These are phyloP conservation scores for Plicaturopsis crispa DNA, from an alignment of 768 basidiomycete species.

Conservation along the genomic window DNA sequence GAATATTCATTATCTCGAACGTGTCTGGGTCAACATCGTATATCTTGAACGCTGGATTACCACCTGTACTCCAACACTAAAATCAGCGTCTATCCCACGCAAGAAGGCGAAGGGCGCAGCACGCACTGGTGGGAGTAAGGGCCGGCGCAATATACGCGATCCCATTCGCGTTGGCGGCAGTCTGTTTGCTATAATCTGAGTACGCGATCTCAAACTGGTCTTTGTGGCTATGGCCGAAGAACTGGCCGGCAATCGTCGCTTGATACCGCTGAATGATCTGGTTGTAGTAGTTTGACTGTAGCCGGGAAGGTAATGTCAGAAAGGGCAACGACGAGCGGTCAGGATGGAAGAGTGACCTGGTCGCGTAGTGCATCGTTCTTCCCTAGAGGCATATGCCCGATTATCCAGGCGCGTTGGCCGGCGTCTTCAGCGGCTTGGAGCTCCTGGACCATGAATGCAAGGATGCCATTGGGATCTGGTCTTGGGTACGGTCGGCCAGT, in stretches of 20 bases:
- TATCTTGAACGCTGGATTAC: constrained; percentile 48
- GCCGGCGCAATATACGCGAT: constrained; percentile 47
- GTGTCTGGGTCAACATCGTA: constrained; percentile 64
- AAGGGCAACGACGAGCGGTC: no score
- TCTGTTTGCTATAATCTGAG: constrained; percentile 40
- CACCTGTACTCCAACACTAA: constrained; percentile 23
- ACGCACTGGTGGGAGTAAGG: constrained; percentile 47
- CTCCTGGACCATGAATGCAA: constrained; percentile 44
- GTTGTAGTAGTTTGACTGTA: constrained; percentile 58
- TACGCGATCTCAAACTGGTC: constrained; percentile 58
- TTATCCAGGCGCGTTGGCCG: constrained; percentile 56
- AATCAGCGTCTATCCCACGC: not conserved
- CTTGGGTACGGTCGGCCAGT: no score
- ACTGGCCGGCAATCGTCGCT: constrained; percentile 50
- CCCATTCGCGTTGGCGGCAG: constrained; percentile 35
- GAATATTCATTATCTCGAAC: constrained; percentile 55
- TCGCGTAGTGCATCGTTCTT: constrained; percentile 39
- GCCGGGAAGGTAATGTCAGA: no score
- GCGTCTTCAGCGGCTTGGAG: constrained; percentile 54
- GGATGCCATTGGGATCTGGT: constrained; percentile 53
- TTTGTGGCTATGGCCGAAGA: constrained; percentile 39
- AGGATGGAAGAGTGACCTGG: no score
- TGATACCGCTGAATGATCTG: constrained; percentile 56
- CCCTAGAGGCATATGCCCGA: constrained; percentile 52
- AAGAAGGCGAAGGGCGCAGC: not conserved